Conservation (phyloP, 352 stramenopile species). For the Phytophthora fragariaefolia region DNA sequence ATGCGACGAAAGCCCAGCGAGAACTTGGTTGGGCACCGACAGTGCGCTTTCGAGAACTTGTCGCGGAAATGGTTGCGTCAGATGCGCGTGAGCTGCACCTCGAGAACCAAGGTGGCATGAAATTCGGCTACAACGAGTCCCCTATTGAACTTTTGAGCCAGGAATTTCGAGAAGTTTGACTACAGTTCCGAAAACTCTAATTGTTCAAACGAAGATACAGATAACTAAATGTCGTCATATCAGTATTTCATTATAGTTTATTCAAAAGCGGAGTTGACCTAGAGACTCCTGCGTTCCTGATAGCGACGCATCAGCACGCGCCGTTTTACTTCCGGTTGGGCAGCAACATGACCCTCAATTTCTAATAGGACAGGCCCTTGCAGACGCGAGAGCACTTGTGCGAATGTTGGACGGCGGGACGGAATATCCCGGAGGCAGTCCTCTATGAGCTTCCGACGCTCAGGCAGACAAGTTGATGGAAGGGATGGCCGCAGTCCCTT, state of each 20-base stretch:
- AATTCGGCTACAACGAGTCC: conserved; percentile 1
- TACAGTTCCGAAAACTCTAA: too few species aligned
- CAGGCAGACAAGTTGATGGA: conserved; percentile 57
- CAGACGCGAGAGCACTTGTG: conserved; percentile 71
- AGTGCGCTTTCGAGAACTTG: conserved; percentile 93
- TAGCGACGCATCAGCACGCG: conserved; percentile 44
- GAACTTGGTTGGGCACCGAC: conserved; percentile 93
- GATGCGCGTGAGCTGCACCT: conserved; percentile 56
- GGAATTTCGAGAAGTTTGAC: conserved; percentile 17
- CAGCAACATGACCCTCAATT: conserved; percentile 65
- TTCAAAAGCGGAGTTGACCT: conserved; percentile 22
- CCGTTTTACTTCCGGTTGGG: conserved; percentile 44
- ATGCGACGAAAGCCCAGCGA: conserved; percentile 93
- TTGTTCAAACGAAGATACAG: too few species aligned
- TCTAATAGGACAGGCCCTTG: conserved; percentile 83
- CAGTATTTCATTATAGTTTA: conserved; percentile 10
- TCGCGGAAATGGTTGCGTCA: conserved; percentile 96
- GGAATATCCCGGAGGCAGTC: conserved; percentile 76
- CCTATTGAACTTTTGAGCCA: conserved; percentile 17
- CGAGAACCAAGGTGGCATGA: conserved; percentile 18
- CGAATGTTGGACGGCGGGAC: conserved; percentile 69
- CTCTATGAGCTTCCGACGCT: conserved; percentile 70
- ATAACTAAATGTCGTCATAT: too few species aligned
- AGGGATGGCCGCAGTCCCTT: conserved; percentile 79
- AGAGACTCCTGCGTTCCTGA: conserved; percentile 45